Conservation (phyloP, 306 rosid species). For the Oemleria cerasiformis region DNA sequence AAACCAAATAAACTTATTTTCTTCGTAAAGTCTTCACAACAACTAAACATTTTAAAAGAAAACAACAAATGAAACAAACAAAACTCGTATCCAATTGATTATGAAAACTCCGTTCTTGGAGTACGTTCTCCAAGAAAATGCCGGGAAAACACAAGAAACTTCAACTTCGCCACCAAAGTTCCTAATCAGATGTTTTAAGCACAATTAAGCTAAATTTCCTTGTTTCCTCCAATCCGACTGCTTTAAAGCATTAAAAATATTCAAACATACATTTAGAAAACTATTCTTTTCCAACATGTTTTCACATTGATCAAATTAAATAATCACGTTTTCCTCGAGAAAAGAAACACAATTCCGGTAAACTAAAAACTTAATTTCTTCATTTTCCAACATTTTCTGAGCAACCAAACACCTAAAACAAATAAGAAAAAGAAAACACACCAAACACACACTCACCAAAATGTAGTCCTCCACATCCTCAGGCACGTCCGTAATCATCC, state of each 20-base stretch:
- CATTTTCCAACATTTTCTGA: conserved; percentile 18
- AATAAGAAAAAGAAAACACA: background rate
- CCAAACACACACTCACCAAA: conserved; percentile 42
- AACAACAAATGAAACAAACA: conserved; percentile 31
- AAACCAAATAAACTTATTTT: conserved; percentile 16
- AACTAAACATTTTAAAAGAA: conserved; percentile 17
- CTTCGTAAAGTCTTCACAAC: conserved; percentile 9
- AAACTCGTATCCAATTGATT: background rate
- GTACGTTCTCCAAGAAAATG: background rate
- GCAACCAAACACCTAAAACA: background rate
- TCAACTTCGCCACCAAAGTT: background rate
- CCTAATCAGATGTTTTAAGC: background rate
- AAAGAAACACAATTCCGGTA: background rate
- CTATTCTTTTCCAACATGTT: background rate
- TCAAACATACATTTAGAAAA: background rate
- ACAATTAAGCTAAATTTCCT: background rate
- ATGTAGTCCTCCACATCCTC: conserved; percentile 69
- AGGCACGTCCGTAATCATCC: conserved; percentile 33
- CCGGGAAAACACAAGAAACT: background rate
- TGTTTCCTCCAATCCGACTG: conserved; percentile 13
- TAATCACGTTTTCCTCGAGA: background rate
- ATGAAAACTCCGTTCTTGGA: conserved; percentile 5
- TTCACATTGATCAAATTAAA: background rate
- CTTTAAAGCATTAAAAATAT: background rate
- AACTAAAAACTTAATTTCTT: background rate